Evolutionary conservation across 176 grass and related monocot genomes (phyloP).

Genomic region (Tillandsia fasciculata): DNA sequence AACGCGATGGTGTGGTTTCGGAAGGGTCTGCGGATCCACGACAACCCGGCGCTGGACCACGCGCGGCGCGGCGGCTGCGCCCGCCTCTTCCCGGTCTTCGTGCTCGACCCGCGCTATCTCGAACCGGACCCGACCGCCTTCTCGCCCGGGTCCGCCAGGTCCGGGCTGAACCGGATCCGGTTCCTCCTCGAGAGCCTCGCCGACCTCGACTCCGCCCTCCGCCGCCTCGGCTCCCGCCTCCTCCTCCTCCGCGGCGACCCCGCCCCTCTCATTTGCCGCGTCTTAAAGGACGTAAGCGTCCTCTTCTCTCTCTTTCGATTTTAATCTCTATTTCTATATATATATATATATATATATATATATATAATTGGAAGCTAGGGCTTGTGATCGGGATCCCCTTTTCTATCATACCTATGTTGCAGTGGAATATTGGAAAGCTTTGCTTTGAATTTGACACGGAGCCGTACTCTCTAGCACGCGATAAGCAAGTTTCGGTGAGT

Average conservation of each 20-base stretch:
- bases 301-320: background rate
- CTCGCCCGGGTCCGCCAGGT: conserved; percentile 55
- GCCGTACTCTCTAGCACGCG: conserved; percentile 50
- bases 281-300: conserved; percentile 60
- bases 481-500: conserved; percentile 64
- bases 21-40: conserved; percentile 79
- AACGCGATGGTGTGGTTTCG: conserved; percentile 87
- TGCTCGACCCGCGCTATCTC: conserved; percentile 74
- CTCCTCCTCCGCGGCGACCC: conserved; percentile 60
- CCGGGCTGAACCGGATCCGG: conserved; percentile 47
- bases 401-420: background rate
- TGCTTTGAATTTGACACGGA: conserved; percentile 88
- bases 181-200: conserved; percentile 83
- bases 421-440: conserved; percentile 86
- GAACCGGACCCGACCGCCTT: conserved; percentile 43
- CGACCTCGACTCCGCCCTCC: conserved; percentile 67
- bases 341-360: no score
- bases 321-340: background rate
- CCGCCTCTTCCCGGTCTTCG: conserved; percentile 78
- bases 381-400: background rate
- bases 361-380: background rate
- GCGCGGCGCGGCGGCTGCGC: conserved; percentile 29
- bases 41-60: conserved; percentile 76
- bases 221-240: conserved; percentile 55
- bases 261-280: conserved; percentile 35